phyloP scores from a whole-genome alignment of 345 rosid genomes.

The Pistacia atlantica region DNA sequence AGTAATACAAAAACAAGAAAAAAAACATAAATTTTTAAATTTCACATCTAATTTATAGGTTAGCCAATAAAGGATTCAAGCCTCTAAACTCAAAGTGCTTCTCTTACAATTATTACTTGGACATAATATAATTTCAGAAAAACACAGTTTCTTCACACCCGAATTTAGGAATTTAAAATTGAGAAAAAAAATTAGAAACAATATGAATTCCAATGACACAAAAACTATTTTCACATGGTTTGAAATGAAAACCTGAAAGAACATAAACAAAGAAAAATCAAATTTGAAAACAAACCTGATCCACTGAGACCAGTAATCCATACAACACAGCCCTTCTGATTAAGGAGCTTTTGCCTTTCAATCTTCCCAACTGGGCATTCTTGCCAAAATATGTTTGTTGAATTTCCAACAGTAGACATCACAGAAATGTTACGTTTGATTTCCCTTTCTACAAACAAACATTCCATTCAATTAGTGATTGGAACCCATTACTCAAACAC shows the following conservation, averaged over 20 bases:
- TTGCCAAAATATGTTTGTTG: slow-evolving; percentile 91
- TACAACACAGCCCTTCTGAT: slow-evolving; percentile 89
- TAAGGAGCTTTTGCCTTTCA: slow-evolving; percentile 75
- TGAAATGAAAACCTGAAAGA: background rate
- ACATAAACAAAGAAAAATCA: background rate
- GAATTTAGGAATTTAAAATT: background rate
- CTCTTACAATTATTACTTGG: background rate
- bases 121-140: background rate
- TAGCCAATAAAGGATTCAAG: background rate
- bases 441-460: slow-evolving; percentile 19
- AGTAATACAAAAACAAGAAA: background rate
- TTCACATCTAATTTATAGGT: background rate
- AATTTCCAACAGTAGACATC: slow-evolving; percentile 72
- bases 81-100: background rate
- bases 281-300: slow-evolving; percentile 58
- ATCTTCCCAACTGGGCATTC: slow-evolving; percentile 73
- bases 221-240: background rate
- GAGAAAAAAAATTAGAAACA: background rate
- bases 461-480: background rate
- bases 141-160: background rate
- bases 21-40: too few species aligned
- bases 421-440: slow-evolving; percentile 18
- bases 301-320: slow-evolving; percentile 99
- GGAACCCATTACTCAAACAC: too few species aligned
- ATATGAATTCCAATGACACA: background rate